Evolutionary conservation across 371 early-diverging fungal genomes (phyloP).

Genomic region (Actinomucor elegans): DNA sequence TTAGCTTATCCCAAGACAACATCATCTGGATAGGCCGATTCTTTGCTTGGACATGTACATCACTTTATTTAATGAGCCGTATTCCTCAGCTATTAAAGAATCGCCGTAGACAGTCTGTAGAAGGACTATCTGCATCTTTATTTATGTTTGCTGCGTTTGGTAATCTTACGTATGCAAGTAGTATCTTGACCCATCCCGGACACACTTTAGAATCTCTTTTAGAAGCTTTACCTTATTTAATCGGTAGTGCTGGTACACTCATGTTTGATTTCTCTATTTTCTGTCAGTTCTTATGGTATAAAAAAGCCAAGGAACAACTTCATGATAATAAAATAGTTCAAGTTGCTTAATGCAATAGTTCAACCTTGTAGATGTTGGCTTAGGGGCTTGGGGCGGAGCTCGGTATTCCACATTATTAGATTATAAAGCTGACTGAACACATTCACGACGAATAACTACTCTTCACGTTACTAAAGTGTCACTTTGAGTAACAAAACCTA

Average conservation of each 20-base stretch:
- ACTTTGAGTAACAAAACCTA: no score
- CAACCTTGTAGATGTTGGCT: no score
- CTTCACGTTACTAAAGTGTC: no score
- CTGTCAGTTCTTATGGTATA: slow-evolving; percentile 31
- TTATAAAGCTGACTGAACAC: no score
- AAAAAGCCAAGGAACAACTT: background rate
- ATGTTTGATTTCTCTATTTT: slow-evolving; percentile 37
- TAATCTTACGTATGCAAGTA: slow-evolving; percentile 63
- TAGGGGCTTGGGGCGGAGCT: no score
- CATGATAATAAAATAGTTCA: slow-evolving; percentile 1
- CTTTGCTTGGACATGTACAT: slow-evolving; percentile 64
- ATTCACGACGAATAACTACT: no score
- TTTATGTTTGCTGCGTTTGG: slow-evolving; percentile 70
- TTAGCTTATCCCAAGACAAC: background rate
- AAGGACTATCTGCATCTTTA: slow-evolving; percentile 65
- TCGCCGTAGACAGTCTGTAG: slow-evolving; percentile 54
- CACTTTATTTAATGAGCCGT: slow-evolving; percentile 65
- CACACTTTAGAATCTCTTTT: slow-evolving; percentile 27
- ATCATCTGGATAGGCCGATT: slow-evolving; percentile 49
- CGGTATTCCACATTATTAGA: no score
- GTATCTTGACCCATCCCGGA: slow-evolving; percentile 55
- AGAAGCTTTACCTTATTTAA: slow-evolving; percentile 39
- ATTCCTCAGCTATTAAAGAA: slow-evolving; percentile 71
- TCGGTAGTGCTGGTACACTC: slow-evolving; percentile 41
- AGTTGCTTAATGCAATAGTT: background rate